Conservation (phyloP, 768 basidiomycete genomes). For the Holtermannia corniformis region DNA sequence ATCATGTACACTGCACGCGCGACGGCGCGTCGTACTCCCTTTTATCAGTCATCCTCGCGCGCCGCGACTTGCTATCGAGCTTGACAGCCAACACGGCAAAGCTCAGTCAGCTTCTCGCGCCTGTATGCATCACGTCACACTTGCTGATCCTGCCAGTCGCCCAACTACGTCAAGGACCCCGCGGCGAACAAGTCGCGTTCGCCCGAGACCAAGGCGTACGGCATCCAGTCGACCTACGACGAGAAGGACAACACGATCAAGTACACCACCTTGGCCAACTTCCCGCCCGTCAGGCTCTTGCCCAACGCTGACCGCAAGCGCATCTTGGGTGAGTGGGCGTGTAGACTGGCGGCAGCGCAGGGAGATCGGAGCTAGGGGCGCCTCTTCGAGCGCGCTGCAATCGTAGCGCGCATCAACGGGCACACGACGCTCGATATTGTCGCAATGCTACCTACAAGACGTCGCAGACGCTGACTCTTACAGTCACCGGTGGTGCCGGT, state of each 20-base stretch:
- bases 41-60: too few species aligned
- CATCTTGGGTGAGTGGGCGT: slow-evolving; percentile 48
- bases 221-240: slow-evolving; percentile 78
- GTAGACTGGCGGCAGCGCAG: background rate
- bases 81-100: too few species aligned
- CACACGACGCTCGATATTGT: background rate
- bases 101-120: background rate
- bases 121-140: too few species aligned
- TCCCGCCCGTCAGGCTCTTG: slow-evolving; percentile 84
- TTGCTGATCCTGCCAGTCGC: slow-evolving; percentile 16
- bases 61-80: too few species aligned
- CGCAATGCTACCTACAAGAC: too few species aligned
- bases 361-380: background rate
- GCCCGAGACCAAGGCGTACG: slow-evolving; percentile 45
- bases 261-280: slow-evolving; percentile 82
- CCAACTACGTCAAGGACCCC: slow-evolving; percentile 30
- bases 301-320: slow-evolving; percentile 70
- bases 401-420: background rate
- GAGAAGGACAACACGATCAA: slow-evolving; percentile 72
- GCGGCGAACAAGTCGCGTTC: slow-evolving; percentile 13
- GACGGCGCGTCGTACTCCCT: too few species aligned
- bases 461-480: background rate
- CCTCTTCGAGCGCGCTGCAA: background rate
- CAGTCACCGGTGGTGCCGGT: slow-evolving; percentile 92
- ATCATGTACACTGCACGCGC: background rate